These are phyloP conservation scores for Retiboletus flavoniger DNA, from an alignment of 1,284 basidiomycete species.

Conservation along the genomic window DNA sequence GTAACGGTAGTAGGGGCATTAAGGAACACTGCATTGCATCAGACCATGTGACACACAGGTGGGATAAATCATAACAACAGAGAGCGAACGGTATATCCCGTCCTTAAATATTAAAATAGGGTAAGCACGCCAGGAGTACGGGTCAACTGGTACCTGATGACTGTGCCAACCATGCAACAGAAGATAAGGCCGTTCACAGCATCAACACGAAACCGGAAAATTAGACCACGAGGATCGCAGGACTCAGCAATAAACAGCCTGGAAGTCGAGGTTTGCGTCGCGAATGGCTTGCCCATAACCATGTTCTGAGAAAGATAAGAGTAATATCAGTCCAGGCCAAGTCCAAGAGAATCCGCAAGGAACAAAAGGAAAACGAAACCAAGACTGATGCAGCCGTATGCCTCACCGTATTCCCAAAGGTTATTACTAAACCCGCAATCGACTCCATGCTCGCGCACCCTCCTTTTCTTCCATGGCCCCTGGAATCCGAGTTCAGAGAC, in stretches of 20 bases:
- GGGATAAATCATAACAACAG: neutral
- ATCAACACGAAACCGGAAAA: neutral
- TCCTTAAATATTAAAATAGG: neutral
- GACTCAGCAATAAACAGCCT: constrained; percentile 24
- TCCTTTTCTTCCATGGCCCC: constrained; percentile 54
- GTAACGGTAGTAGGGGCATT: neutral
- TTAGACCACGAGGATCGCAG: neutral
- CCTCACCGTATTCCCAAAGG: constrained; percentile 63
- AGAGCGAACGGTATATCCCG: neutral
- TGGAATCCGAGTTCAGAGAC: constrained; percentile 62
- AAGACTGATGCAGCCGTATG: neutral
- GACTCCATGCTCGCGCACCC: constrained; percentile 46
- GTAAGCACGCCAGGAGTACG: neutral
- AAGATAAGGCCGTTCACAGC: neutral
- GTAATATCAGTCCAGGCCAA: neutral
- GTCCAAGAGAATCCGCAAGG: neutral
- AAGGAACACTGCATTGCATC: neutral
- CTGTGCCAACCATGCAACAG: neutral
- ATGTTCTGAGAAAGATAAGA: constrained; percentile 38
- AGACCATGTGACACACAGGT: neutral
- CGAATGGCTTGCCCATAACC: constrained; percentile 52
- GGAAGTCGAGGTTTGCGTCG: constrained; percentile 37
- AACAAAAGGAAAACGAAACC: neutral
- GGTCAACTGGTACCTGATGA: neutral
- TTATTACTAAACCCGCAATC: constrained; percentile 41